Percentiles rank a stretch among this genome's conserved stretches.
Conservation (phyloP, 495 filamentous ascomycete species). For the Podospora didyma region DNA sequence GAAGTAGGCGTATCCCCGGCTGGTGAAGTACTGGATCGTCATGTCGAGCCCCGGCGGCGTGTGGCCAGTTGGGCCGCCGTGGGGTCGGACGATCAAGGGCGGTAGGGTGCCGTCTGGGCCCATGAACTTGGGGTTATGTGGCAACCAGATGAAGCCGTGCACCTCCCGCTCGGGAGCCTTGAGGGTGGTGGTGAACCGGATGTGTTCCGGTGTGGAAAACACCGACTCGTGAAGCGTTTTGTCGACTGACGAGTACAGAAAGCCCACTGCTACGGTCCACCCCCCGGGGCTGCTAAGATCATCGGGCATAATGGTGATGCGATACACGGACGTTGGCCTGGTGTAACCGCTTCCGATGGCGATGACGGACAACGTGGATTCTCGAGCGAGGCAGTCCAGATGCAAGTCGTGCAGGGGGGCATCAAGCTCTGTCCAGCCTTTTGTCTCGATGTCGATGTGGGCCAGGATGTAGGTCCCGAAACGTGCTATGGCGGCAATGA, state of each 20-base stretch:
- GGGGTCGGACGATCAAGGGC: constrained; percentile 41
- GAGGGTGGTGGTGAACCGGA: constrained; percentile 33
- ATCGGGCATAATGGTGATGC: constrained; percentile 14
- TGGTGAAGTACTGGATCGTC: constrained; percentile 46
- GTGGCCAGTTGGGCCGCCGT: constrained; percentile 48
- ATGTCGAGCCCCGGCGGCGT: constrained; percentile 29
- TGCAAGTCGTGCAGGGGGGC: constrained; percentile 9
- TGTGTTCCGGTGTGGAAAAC: constrained; percentile 29
- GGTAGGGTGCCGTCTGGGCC: constrained; percentile 27
- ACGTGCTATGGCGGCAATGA: constrained; percentile 29
- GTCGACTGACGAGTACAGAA: constrained; percentile 15
- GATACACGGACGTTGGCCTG: constrained; percentile 22
- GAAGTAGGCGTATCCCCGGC: constrained; percentile 46
- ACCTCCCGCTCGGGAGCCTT: constrained; percentile 23
- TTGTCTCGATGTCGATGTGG: constrained; percentile 25
- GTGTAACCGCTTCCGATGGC: constrained; percentile 23
- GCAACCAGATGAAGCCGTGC: constrained; percentile 42
- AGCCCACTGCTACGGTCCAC: too few relatives aligned
- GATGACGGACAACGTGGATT: constrained; percentile 20
- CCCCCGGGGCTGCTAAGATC: constrained; percentile 5
- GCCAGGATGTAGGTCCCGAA: constrained; percentile 24
- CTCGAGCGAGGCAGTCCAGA: constrained; percentile 12
- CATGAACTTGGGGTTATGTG: constrained; percentile 38
- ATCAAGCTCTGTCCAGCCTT: constrained; percentile 9
- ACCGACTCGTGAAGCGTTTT: constrained; percentile 17